Evolutionary conservation across 2,329 filamentous ascomycete species (phyloP), one percentile per base, ranked within the genome.

Genomic region (Knoxdaviesia proteae): DNA sequence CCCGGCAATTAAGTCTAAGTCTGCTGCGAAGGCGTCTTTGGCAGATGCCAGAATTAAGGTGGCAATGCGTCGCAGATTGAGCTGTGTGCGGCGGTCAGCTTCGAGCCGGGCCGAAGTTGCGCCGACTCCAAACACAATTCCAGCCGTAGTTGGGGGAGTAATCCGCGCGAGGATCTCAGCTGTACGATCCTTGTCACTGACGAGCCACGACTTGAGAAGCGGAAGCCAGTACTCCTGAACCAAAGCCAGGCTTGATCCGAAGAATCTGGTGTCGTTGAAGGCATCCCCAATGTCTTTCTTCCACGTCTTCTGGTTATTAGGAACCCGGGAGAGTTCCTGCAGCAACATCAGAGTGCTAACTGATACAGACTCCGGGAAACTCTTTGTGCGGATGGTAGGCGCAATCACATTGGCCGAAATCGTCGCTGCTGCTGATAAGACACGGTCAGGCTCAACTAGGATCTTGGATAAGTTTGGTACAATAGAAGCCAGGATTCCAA

Each of bases 111-210:
- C 90, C 38, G 87, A 92, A 29, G 84, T 86, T 6, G 90, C 90
- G 7, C 92, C 92, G 0, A 98, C 90, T n/a, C 90, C 90, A 53
- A 98, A 98, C 56, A 98, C 88, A 50, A 98, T 92, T 6, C 90
- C 90, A 0, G 92, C 90, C 9, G 87, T 88, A 1, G 87, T 84
- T 5, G 90, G 90, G 4, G 87, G 73, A 5, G 77, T 77, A 47
- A 98, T 71, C 20, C 84, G 79, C 35, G 72, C 67, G 6, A 96
- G 61, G 4, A 94, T 64, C 47, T 98, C 90, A 0, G 77, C 65
- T 60, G 98, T 71, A 39, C 82, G 76, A 44, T 94, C 87, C 59
- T 93, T 94, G 57, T 98, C 90, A 10, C 74, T 74, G 9, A 87
- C 62, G 4, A 76, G 71, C 82, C 87, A 94, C 55, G 94, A 84